A percentile compares a stretch with the other conserved stretches of the same genome.
Conservation (phyloP, 345 rosid genomes). For the Leavenworthia alabamica region DNA sequence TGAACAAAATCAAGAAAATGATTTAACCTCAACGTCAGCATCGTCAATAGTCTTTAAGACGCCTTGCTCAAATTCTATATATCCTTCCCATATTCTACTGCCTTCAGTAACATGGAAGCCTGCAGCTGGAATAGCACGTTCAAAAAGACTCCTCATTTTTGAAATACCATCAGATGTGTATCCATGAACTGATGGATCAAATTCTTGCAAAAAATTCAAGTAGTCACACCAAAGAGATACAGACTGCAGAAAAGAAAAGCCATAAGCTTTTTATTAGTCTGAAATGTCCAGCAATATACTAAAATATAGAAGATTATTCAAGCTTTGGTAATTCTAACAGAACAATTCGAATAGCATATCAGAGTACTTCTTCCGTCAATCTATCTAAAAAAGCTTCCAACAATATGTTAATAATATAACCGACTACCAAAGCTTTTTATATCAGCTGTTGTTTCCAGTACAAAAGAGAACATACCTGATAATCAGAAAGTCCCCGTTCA, state of each 20-base stretch:
- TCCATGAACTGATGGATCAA: slow-evolving; percentile 50
- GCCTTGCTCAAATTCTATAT: slow-evolving; percentile 67
- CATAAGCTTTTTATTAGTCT: background rate
- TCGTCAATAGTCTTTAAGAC: slow-evolving; percentile 44
- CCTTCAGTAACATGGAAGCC: slow-evolving; percentile 81
- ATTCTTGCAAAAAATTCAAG: slow-evolving; percentile 58
- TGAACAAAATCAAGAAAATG: background rate
- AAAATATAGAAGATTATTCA: background rate
- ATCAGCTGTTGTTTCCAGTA: background rate
- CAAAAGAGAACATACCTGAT: slow-evolving; percentile 48
- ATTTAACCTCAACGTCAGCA: slow-evolving; percentile 49
- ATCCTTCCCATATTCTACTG: slow-evolving; percentile 74
- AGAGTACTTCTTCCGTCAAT: background rate
- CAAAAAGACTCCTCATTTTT: slow-evolving; percentile 74
- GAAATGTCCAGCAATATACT: background rate
- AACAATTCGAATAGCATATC: background rate
- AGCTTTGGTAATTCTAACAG: background rate
- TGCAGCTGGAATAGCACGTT: slow-evolving; percentile 80
- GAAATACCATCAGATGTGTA: slow-evolving; percentile 55
- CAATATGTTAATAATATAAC: background rate
- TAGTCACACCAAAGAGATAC: slow-evolving; percentile 87
- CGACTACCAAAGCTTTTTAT: background rate
- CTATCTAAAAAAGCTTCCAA: background rate
- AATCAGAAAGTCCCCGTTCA: slow-evolving; percentile 68
- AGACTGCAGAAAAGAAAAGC: slow-evolving; percentile 48